Conservation (phyloP, 805 yeast genomes). For the Sugiyamaella lignohabitans region DNA sequence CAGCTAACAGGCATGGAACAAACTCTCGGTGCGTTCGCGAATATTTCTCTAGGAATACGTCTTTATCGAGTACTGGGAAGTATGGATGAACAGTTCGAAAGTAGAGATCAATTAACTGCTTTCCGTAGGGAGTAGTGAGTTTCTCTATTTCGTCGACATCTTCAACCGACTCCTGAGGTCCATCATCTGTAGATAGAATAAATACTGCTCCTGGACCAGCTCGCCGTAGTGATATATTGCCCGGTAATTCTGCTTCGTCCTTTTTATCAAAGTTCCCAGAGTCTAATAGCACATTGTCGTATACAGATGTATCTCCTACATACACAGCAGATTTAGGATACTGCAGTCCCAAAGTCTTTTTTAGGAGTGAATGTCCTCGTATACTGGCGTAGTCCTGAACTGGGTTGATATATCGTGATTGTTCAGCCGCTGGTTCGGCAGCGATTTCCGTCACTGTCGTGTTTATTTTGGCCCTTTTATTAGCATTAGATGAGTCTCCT, state of each 20-base stretch:
- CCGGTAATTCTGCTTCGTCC: constrained; percentile 72
- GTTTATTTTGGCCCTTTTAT: background rate
- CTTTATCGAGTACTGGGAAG: constrained; percentile 84
- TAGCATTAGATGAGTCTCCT: constrained; percentile 9
- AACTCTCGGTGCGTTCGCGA: constrained; percentile 86
- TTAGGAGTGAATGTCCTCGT: constrained; percentile 57
- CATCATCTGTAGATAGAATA: constrained; percentile 72
- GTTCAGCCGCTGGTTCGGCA: background rate
- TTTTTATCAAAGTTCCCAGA: constrained; percentile 58
- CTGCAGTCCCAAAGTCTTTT: constrained; percentile 67
- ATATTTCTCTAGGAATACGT: constrained; percentile 86
- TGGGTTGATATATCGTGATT: constrained; percentile 38
- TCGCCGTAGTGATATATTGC: constrained; percentile 61
- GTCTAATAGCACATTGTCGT: constrained; percentile 65
- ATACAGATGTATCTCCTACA: constrained; percentile 82
- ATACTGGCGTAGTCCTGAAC: constrained; percentile 61
- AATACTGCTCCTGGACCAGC: constrained; percentile 75
- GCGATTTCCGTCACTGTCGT: background rate
- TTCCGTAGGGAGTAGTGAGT: constrained; percentile 89
- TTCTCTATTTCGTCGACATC: constrained; percentile 80
- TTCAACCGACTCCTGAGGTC: constrained; percentile 60
- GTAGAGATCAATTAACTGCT: constrained; percentile 58
- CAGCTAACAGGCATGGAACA: constrained; percentile 84
- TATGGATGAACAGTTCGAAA: constrained; percentile 85
- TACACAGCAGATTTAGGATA: constrained; percentile 85